A percentile compares a stretch with the other conserved stretches of the same genome.
These are phyloP conservation scores for Fomitopsis palustris DNA, from an alignment of 1,284 basidiomycete species.

Conservation along the genomic window DNA sequence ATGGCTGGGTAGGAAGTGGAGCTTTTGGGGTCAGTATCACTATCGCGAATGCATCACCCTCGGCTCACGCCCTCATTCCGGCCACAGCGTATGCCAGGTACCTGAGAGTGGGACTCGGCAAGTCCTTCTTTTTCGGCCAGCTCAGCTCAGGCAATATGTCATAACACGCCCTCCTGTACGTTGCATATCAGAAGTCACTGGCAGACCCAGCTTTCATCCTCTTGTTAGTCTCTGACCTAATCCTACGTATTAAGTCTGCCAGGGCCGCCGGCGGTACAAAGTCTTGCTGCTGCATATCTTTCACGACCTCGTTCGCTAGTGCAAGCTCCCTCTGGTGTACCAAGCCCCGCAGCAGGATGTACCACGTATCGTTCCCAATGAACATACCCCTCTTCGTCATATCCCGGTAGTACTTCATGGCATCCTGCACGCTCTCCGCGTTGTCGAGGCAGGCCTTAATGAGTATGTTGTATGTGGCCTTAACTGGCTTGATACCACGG, in stretches of 20 bases:
- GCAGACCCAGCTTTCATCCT: constrained; percentile 11
- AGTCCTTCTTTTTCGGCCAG: constrained; percentile 60
- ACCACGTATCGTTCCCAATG: constrained; percentile 68
- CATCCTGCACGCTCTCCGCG: constrained; percentile 47
- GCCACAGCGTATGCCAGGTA: constrained; percentile 70
- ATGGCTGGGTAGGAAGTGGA: constrained; percentile 83
- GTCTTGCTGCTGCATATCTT: constrained; percentile 48
- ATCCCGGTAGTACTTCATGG: constrained; percentile 59
- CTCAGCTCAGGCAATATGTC: constrained; percentile 7
- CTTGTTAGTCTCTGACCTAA: constrained; percentile 33
- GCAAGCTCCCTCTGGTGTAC: constrained; percentile 50
- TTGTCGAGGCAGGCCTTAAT: constrained; percentile 61
- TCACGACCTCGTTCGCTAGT: constrained; percentile 55
- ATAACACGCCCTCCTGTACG: not conserved
- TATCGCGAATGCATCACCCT: constrained; percentile 10
- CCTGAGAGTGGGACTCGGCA: constrained; percentile 60
- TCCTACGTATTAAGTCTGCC: constrained; percentile 31
- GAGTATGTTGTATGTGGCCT: constrained; percentile 72
- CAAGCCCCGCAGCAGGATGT: constrained; percentile 65
- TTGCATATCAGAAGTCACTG: constrained; percentile 13
- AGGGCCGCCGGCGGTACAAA: constrained; percentile 38
- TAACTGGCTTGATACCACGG: constrained; percentile 48
- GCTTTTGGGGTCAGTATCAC: constrained; percentile 71
- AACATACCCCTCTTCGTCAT: constrained; percentile 53
- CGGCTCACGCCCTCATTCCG: constrained; percentile 9